Base-by-base conservation (phyloP, 164 flowering plant genomes). In the Dillenia turbinata region DNA sequence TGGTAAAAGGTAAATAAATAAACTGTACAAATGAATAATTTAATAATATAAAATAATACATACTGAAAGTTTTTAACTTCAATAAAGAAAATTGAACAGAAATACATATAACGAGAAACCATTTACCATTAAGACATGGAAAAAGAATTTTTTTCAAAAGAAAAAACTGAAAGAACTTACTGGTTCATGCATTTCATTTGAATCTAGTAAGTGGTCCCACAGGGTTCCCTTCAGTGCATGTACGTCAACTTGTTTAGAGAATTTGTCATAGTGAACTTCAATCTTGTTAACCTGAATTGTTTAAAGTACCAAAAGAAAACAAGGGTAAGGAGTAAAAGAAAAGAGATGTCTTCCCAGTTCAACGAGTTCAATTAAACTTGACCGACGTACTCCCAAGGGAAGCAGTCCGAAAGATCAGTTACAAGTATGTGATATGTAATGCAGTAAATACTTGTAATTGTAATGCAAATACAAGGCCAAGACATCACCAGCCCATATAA, bases 171-270 rank as follows among this genome's bases (percentile, higher is more conserved):
- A 33, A 13, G 26, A 26, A 26, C 75, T 61, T 67, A 89, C 90
- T 81, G 44, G 63, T 60, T 61, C 63, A 56, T 68, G 43, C 24
- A 43, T 33, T 68, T 65, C 59, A 57, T 69, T 59, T 57, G 83
- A 71, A 15, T 77, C 80, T 68, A 78, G 85, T 44, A 90, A 63
- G 54, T 80, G 79, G 55, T 66, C 75, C 98, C 98, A 91, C 45
- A 94, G 85, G 44, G 90, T 87, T 71, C 78, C 88, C 71, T 94
- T 94, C 58, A 94, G 74, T 26, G 74, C 84, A 62, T 94, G 98
- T 61, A 94, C 98, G 60, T 94, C 97, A 65, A 94, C 96, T 80
- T 91, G 97, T 65, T 91, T 94, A 7, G 98, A 85, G 46, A 85
- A 75, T 75, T 82, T 90, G 72, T 93, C 98, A 72, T 87, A 93